Percentiles rank a stretch among this genome's conserved stretches.
Evolutionary conservation across 108 stramenopile genomes (phyloP).

Genomic region (Ochromonas danica): DNA sequence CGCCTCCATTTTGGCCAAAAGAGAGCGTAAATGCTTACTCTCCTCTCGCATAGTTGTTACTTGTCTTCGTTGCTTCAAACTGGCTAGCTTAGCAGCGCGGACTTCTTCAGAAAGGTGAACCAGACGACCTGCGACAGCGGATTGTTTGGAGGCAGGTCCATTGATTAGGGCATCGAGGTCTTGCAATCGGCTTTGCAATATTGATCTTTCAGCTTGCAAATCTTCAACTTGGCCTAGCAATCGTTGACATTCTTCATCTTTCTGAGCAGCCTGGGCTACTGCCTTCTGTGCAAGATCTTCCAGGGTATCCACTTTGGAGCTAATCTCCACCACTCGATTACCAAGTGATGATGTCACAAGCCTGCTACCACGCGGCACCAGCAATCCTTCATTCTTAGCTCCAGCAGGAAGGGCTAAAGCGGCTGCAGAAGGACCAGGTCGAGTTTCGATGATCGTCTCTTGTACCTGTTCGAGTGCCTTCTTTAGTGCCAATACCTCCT

Average conservation of each 20-base stretch:
- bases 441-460: too few relatives aligned
- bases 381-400: background rate
- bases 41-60: constrained; percentile 40
- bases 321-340: background rate
- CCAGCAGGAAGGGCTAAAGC: constrained; percentile 32
- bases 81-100: constrained; percentile 29
- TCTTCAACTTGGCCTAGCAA: constrained; percentile 38
- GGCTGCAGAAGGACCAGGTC: constrained; percentile 23
- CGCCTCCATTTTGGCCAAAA: constrained; percentile 27
- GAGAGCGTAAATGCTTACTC: constrained; percentile 38
- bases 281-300: constrained; percentile 32
- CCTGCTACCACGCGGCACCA: background rate
- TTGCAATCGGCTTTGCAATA: background rate
- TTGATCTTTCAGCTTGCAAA: constrained; percentile 3
- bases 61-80: constrained; percentile 36
- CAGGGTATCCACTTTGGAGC: constrained; percentile 29
- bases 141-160: background rate
- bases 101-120: constrained; percentile 40
- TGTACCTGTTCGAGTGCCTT: constrained; percentile 40
- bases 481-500: constrained; percentile 49
- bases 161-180: constrained; percentile 33
- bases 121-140: constrained; percentile 39
- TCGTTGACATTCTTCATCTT: constrained; percentile 37
- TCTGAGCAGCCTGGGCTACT: constrained; percentile 12
- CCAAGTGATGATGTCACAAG: background rate